Evolutionary conservation across 768 basidiomycete genomes (phyloP), one percentile per base, ranked within the genome.

Genomic region (Pleurotus eryngii): DNA sequence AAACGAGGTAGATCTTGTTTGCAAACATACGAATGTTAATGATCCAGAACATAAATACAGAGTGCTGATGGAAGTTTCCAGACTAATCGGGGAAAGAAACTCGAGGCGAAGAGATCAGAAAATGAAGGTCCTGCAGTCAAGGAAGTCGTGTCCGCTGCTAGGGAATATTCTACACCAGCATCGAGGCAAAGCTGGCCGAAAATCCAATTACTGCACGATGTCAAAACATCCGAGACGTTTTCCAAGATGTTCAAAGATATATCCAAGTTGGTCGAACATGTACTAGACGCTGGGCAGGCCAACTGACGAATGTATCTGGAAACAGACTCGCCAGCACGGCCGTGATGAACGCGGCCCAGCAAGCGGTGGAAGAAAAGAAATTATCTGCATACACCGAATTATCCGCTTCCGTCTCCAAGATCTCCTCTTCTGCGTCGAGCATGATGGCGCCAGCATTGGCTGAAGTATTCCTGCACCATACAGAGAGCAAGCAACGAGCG

Each of bases 311-410:
- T 39, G 22, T 15, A n/a, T 40, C 24, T n/a, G 8, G 9, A 38
- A 20, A 27, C 9, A 83, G 82, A 61, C 61, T 82, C 24, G 79
- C 79, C 24, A 76, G 73, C 46, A 68, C 80, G 62, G 69, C 76
- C 47, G 72, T 79, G 50, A 73, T 76, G 65, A 72, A 80, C 54
- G 69, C 70, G 15, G 75, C 73, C 55, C 67, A 68, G 46, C 70
- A 78, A 39, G 73, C 75, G 43, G 72, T 67, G 56, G 81, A 81
- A 61, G 78, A 76, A 58, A 70, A 73, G 50, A 82, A 80, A 63
- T 60, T 79, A 39, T 72, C 76, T 58, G 78, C 78, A 2, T 83
- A 79, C 58, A 79, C 74, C 2, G 75, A 78, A 35, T 69, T 84
- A 48, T 80, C 80, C 6, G 67, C 75, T 39, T 72, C 78, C 14